Evolutionary conservation across 352 stramenopile genomes (phyloP).

Genomic region (Elongisporangium anandrum): DNA sequence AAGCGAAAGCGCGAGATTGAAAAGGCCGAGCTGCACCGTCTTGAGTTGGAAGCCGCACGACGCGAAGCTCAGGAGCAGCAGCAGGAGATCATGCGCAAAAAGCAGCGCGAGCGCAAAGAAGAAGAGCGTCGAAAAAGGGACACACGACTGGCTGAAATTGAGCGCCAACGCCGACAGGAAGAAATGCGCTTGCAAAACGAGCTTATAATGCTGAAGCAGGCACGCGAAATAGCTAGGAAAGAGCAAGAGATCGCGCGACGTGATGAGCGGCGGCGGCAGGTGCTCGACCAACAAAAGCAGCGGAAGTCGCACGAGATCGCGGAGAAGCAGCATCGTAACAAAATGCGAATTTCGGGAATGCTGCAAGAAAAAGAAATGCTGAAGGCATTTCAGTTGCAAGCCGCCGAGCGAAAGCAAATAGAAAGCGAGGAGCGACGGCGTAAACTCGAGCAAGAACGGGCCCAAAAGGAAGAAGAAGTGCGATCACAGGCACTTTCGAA

Average conservation of each 20-base stretch:
- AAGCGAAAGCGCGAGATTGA: slow-evolving; percentile 46
- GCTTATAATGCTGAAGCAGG: slow-evolving; percentile 32
- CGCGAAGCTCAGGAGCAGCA: slow-evolving; percentile 40
- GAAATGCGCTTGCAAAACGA: slow-evolving; percentile 49
- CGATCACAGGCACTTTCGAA: slow-evolving; percentile 40
- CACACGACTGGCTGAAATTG: slow-evolving; percentile 39
- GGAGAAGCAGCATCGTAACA: slow-evolving; percentile 65
- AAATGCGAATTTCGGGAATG: slow-evolving; percentile 56
- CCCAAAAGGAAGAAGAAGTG: slow-evolving; percentile 40
- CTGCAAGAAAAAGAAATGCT: slow-evolving; percentile 57
- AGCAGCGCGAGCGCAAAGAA: slow-evolving; percentile 47
- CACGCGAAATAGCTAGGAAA: slow-evolving; percentile 37
- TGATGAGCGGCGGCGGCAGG: slow-evolving; percentile 35
- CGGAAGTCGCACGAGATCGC: slow-evolving; percentile 36
- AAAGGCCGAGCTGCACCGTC: slow-evolving; percentile 37
- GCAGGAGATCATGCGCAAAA: slow-evolving; percentile 32
- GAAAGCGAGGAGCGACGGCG: slow-evolving; percentile 52
- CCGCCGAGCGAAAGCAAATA: slow-evolving; percentile 53
- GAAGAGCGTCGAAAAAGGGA: slow-evolving; percentile 40
- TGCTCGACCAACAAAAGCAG: slow-evolving; percentile 41
- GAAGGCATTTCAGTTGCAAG: slow-evolving; percentile 35
- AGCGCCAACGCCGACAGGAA: slow-evolving; percentile 50
- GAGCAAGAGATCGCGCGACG: slow-evolving; percentile 39
- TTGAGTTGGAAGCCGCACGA: slow-evolving; percentile 39
- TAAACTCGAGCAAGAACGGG: slow-evolving; percentile 40